Evolutionary conservation across 2,329 filamentous ascomycete genomes (phyloP).

Genomic region (Chaetomiaceae sp.): DNA sequence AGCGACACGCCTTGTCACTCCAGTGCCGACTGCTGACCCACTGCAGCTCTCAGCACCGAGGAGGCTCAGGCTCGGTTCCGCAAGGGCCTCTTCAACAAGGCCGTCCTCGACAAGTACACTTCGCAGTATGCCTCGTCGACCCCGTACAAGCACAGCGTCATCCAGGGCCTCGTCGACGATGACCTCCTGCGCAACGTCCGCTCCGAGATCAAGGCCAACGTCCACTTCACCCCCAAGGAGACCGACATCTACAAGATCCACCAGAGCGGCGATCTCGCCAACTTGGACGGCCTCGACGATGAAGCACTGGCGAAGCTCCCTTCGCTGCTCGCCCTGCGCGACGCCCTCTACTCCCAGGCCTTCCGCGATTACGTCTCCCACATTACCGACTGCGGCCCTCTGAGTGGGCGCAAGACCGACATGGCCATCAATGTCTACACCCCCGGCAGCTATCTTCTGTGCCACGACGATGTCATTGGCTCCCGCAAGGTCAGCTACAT

Average conservation of each 20-base stretch:
- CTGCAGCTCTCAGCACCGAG: slow-evolving; percentile 41
- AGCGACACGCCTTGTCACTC: neutral
- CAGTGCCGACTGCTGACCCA: too few relatives aligned
- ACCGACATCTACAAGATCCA: slow-evolving; percentile 99
- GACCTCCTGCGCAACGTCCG: slow-evolving; percentile 79
- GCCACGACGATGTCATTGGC: slow-evolving; percentile 99
- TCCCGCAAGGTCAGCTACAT: slow-evolving; percentile 95
- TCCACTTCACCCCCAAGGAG: slow-evolving; percentile 96
- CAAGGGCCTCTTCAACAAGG: slow-evolving; percentile 58
- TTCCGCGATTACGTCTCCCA: slow-evolving; percentile 86
- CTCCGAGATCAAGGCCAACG: slow-evolving; percentile 80
- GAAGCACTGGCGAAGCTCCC: slow-evolving; percentile 80
- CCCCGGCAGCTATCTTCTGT: slow-evolving; percentile 89
- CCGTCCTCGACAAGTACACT: slow-evolving; percentile 55
- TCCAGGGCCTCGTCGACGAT: slow-evolving; percentile 74
- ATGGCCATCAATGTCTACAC: slow-evolving; percentile 99
- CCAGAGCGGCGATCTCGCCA: slow-evolving; percentile 95
- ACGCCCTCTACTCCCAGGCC: slow-evolving; percentile 84
- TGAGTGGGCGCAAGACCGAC: slow-evolving; percentile 93
- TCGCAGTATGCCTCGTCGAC: slow-evolving; percentile 57
- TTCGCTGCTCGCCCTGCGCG: slow-evolving; percentile 83
- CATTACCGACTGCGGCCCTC: slow-evolving; percentile 77
- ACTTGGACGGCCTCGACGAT: slow-evolving; percentile 89
- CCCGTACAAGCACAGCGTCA: slow-evolving; percentile 90
- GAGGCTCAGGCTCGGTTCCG: slow-evolving; percentile 58